Evolutionary conservation across 768 basidiomycete species (phyloP), one percentile per base, ranked within the genome.

Genomic region (Pleurotus platypus): DNA sequence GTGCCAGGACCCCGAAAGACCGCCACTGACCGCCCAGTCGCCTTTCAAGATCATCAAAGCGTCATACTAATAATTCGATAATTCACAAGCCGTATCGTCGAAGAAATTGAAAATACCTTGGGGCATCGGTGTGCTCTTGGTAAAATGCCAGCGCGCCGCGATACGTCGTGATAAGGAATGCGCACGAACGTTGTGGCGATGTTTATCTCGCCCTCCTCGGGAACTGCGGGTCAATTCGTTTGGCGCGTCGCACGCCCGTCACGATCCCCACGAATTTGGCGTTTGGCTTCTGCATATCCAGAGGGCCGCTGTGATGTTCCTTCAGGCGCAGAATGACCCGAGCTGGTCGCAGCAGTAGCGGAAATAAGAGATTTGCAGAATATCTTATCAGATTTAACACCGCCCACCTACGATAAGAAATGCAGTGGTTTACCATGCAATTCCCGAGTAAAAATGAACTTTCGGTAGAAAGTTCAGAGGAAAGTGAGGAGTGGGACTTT

Each of bases 311-410:
- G 42, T 16, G 42, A 43, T 43, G 42, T 20, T 6, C 42, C 42
- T 15, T 13, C 22, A 40, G 37, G 37, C 38, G 38, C 30, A 24
- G 38, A 22, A 15, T 20, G 50, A 53, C 50, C 50, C 50, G 50
- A 53, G 37, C 13, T 53, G 37, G 22, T 53, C 50, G 50, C 50
- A 40, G 46, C 46, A 47, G 46, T 40, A 38, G 50, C 50, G 50
- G 50, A 53, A 53, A 53, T 53, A 53, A 22, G 51, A 42, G 51
- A 45, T 16, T 45, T 45, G 42, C 46, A 48, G n/a, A 26, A 48
- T 48, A 16, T 20, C 16, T 18, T 24, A 20, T 48, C 18, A 48
- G 5, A 20, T 20, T 48, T 39, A 53, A 24, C 35, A 35, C 37
- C 51, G 39, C 37, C 15, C n/a, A 22, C 42, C 42, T 35, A 35